A percentile compares a stretch with the other conserved stretches of the same genome.
phyloP scores from a whole-genome alignment of 208 protist genomes.

The Trypanosoma scelopori region DNA sequence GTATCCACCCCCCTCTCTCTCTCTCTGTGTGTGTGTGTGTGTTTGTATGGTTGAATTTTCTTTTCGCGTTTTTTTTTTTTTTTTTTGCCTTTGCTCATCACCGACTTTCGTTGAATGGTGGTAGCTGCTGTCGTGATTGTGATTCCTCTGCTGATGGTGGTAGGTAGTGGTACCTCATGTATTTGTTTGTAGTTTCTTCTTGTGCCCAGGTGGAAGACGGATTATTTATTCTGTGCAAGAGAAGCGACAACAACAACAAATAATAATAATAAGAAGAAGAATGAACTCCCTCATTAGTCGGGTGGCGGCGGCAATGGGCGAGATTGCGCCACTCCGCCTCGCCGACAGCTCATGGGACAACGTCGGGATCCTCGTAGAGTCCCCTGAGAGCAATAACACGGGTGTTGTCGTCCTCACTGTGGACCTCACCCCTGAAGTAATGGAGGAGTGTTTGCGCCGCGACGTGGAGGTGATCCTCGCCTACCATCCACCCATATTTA shows the following conservation, averaged over 20 bases:
- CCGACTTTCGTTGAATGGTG: background rate
- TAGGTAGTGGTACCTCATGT: background rate
- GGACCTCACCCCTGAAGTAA: conserved; percentile 87
- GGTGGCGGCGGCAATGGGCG: conserved; percentile 66
- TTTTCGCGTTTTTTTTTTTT: conserved; percentile 17
- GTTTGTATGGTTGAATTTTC: too few species aligned
- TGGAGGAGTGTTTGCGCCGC: conserved; percentile 81
- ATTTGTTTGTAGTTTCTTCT: background rate
- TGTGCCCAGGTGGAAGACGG: background rate
- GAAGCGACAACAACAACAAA: background rate
- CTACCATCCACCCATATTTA: conserved; percentile 93
- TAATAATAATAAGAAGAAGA: too few species aligned
- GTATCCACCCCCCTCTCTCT: too few species aligned
- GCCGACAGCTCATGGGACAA: conserved; percentile 94
- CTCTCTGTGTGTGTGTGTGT: too few species aligned
- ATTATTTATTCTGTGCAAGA: background rate
- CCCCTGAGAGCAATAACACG: conserved; percentile 43
- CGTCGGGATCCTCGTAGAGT: conserved; percentile 93
- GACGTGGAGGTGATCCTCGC: conserved; percentile 80
- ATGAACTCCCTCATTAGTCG: conserved; percentile 42
- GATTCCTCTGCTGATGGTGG: background rate
- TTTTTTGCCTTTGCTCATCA: too few species aligned
- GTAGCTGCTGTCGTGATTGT: background rate
- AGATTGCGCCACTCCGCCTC: conserved; percentile 82
- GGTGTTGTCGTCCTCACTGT: conserved; percentile 85